These are phyloP conservation scores for Boletus coccyginus DNA, from an alignment of 768 basidiomycete species.

Conservation along the genomic window DNA sequence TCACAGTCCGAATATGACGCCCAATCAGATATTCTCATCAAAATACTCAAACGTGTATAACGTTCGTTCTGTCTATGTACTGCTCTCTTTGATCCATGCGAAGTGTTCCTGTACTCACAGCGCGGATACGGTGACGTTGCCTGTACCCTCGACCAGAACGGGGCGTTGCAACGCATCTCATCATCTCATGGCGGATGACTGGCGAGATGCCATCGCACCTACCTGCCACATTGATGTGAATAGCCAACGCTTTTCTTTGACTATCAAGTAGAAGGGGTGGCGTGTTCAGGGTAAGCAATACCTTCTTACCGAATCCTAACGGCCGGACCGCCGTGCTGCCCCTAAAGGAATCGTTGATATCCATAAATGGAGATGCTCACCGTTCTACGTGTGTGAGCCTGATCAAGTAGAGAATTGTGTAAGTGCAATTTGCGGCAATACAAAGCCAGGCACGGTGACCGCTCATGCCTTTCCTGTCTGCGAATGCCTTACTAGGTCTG, in stretches of 20 bases:
- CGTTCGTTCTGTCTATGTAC: constrained; percentile 16
- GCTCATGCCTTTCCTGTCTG: constrained; percentile 8
- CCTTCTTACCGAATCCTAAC: constrained; percentile 11
- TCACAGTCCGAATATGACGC: constrained; percentile 15
- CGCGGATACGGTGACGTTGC: constrained; percentile 20
- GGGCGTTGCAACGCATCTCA: constrained; percentile 14
- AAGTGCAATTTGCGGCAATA: constrained; percentile 8
- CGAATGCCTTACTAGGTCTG: constrained; percentile 2
- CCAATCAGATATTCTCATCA: constrained; percentile 22
- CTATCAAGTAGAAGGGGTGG: constrained; percentile 18
- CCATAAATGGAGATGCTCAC: constrained; percentile 5
- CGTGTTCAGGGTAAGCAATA: constrained; percentile 20
- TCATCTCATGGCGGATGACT: constrained; percentile 19
- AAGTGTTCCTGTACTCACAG: constrained; percentile 23
- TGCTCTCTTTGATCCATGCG: constrained; percentile 24
- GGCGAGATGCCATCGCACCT: constrained; percentile 24
- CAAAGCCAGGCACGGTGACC: constrained; percentile 12
- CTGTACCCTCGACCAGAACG: constrained; percentile 16
- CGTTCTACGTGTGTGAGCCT: constrained; percentile 6
- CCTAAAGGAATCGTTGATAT: not conserved
- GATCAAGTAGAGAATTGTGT: not conserved
- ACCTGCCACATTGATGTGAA: constrained; percentile 18
- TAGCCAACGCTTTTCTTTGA: constrained; percentile 10
- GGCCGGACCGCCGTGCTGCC: constrained; percentile 10
- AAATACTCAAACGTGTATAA: constrained; percentile 21